Evolutionary conservation across 2,329 filamentous ascomycete genomes (phyloP), one percentile per base, ranked within the genome.

Genomic region (Diaporthe sp.): DNA sequence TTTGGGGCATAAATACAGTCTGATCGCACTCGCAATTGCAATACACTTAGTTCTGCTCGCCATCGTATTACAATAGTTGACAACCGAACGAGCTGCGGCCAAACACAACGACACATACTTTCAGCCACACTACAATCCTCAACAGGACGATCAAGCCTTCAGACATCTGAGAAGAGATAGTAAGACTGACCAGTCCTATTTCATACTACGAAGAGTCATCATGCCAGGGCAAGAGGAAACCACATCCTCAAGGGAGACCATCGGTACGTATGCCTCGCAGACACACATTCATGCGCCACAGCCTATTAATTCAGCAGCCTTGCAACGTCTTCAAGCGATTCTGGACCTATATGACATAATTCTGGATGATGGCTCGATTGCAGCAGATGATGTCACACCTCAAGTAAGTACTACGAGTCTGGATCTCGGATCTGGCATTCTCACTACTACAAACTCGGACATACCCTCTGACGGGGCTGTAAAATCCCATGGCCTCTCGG

Each of bases 121-220:
- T 15, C 7, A 31, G 15, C 13, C 28, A 17, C 5, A 31, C 2
- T 28, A 31, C 28, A 34, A 10, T 57, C 7, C 22, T 12, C 60
- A 25, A 19, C 6, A 22, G 9, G 1, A 8, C 25, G 6, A 12
- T 5, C 25, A 12, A 10, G 3, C 9, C n/a, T 13, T 31, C 39
- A 39, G 8, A n/a, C 4, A 9, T 13, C 34, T 19, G 13, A 22
- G 13, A 57, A 61, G 37, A 17, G 6, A 46, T 0, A 19, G 1
- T 12, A 12, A 0, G 3, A 7, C 42, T 5, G 0, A 42, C 2
- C 10, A 39, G 8, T 0, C 9, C 25, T n/a, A 28, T 15, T 15
- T 0, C 13, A 31, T 31, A 8, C 51, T 17, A 2, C 12, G 2
- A 7, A 58, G 8, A 42, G 34, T 7, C 25, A 31, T 31, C 60